Evolutionary conservation across 176 grass and related monocot species (phyloP), one percentile per base, ranked within the genome.

Genomic region (Rhipidocladum racemiflorum): DNA sequence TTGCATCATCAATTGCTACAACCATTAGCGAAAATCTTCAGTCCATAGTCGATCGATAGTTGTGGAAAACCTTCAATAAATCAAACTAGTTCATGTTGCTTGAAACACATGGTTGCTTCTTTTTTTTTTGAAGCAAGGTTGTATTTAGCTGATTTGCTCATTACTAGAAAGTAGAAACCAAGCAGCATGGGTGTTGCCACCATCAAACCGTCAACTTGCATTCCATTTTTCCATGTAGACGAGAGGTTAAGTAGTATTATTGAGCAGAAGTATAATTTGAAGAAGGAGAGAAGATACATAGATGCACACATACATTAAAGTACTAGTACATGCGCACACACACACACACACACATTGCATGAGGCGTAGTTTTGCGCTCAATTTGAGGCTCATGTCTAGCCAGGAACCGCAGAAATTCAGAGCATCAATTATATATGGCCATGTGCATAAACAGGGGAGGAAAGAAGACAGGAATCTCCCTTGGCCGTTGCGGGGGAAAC

Each of bases 351-450:
- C n/a, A n/a, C n/a, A 61, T n/a, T 65, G 23, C 44, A 53, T 39
- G 27, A 54, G 45, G 20, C 20, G 17, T 27, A 34, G n/a, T 27
- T 25, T 1, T 28, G 25, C 45, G 71, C 43, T 45, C 74, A 42
- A 45, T 72, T 82, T 70, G 65, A 46, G 73, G 80, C 80, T 27
- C 44, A 36, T 83, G 70, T 71, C 43, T 34, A 56, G 71, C 51
- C 53, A 59, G 9, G 12, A 87, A 75, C 77, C 4, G 54, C 15
- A 70, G 77, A 16, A 20, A 25, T 6, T 28, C 20, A 0, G 11
- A 24, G 21, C 65, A 8, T 32, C n/a, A 43, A 61, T 79, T 11
- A 44, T 68, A 61, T 21, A 20, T 3, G 50, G 27, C 43, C 63
- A 84, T 84, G 38, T 68, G 49, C 48, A 55, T 46, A 40, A 40